Evolutionary conservation across 305 asterid genomes (phyloP).

Genomic region (Lippia alba): DNA sequence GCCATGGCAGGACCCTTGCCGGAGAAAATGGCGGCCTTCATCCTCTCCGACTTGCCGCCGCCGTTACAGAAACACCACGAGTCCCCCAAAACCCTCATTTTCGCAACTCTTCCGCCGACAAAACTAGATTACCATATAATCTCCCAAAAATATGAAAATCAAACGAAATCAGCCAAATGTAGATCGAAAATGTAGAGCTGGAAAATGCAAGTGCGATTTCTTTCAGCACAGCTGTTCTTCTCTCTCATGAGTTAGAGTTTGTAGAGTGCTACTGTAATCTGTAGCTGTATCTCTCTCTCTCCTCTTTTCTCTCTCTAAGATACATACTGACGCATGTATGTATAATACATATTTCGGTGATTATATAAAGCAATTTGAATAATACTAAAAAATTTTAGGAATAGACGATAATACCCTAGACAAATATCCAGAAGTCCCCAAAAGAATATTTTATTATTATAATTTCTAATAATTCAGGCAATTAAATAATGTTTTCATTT

Average conservation of each 20-base stretch:
- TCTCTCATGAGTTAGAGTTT: neutral
- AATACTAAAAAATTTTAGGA: neutral
- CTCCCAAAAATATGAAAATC: neutral
- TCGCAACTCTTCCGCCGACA: neutral
- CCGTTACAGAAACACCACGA: slow-evolving; percentile 97
- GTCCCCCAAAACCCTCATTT: slow-evolving; percentile 82
- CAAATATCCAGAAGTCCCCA: neutral
- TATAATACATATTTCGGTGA: neutral
- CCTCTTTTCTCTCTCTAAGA: neutral
- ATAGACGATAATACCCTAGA: neutral
- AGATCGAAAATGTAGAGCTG: slow-evolving; percentile 57
- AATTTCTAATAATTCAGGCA: too few species aligned
- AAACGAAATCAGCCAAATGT: slow-evolving; percentile 26
- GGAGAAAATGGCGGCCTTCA: slow-evolving; percentile 78
- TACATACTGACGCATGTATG: too few species aligned
- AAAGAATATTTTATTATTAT: too few species aligned
- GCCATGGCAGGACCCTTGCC: slow-evolving; percentile 87
- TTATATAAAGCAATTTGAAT: neutral
- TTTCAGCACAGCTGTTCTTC: slow-evolving; percentile 21
- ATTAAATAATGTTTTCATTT: too few species aligned
- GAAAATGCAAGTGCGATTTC: slow-evolving; percentile 35
- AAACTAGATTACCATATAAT: neutral
- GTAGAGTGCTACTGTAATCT: neutral
- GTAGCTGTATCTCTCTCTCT: neutral
- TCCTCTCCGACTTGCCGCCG: slow-evolving; percentile 91